Conservation (phyloP, 495 filamentous ascomycete genomes). For the Pyronema omphalodes region DNA sequence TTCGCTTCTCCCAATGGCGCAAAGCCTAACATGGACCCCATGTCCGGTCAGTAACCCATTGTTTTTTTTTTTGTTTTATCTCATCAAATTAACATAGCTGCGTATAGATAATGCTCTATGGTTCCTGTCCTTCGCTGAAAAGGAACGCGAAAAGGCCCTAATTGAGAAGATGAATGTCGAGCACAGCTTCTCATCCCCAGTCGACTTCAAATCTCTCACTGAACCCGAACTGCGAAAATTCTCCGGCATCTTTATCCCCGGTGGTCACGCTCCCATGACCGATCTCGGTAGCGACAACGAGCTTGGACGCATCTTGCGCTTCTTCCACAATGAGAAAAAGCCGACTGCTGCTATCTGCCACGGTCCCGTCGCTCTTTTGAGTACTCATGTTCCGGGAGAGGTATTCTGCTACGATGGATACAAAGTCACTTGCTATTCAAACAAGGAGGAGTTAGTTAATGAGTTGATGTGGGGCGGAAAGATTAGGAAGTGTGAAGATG, state of each 20-base stretch:
- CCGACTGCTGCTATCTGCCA: slow-evolving; percentile 30
- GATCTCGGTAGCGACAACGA: slow-evolving; percentile 27
- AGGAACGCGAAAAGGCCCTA: slow-evolving; percentile 24
- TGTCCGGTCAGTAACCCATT: slow-evolving; percentile 25
- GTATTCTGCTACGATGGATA: slow-evolving; percentile 25
- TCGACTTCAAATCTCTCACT: slow-evolving; percentile 19
- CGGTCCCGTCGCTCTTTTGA: slow-evolving; percentile 28
- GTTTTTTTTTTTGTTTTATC: slow-evolving; percentile 6
- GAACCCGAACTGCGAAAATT: slow-evolving; percentile 25
- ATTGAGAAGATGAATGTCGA: slow-evolving; percentile 28
- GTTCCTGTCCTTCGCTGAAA: slow-evolving; percentile 26
- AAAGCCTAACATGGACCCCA: slow-evolving; percentile 26
- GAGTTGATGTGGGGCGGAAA: slow-evolving; percentile 13
- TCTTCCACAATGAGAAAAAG: slow-evolving; percentile 27
- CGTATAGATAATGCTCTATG: neutral
- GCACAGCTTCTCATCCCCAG: slow-evolving; percentile 26
- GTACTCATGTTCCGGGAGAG: slow-evolving; percentile 23
- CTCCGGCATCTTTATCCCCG: slow-evolving; percentile 28
- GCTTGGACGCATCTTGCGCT: slow-evolving; percentile 26
- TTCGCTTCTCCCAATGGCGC: slow-evolving; percentile 27
- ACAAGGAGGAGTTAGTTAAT: slow-evolving; percentile 9
- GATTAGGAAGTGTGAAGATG: slow-evolving; percentile 9
- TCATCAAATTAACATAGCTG: slow-evolving; percentile 16
- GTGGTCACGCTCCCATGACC: slow-evolving; percentile 28
- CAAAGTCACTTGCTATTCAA: slow-evolving; percentile 10